Conservation (phyloP, 176 grass and related monocot genomes). For the Miscanthus lutarioriparius region DNA sequence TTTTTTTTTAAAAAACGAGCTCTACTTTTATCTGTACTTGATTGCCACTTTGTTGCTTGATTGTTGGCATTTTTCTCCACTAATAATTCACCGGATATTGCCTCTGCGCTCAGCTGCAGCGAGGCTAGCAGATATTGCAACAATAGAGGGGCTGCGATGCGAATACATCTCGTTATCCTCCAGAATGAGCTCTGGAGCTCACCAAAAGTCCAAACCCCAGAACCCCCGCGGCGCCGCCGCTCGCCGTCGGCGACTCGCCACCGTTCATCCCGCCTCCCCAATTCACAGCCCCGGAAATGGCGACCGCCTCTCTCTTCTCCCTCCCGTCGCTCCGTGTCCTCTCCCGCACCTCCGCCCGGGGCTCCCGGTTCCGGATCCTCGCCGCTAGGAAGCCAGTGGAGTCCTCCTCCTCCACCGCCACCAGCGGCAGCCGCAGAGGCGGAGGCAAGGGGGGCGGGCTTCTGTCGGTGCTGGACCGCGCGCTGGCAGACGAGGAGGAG, state of each 20-base stretch:
- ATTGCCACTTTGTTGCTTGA: neutral
- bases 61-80: neutral
- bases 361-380: slow-evolving; percentile 35
- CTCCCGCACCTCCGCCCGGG: neutral
- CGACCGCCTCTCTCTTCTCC: slow-evolving; percentile 46
- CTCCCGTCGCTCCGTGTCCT: slow-evolving; percentile 21
- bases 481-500: slow-evolving; percentile 83
- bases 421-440: slow-evolving; percentile 5
- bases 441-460: slow-evolving; percentile 28
- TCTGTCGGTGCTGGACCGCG: slow-evolving; percentile 76
- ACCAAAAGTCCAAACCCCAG: slow-evolving; percentile 38
- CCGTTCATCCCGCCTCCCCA: slow-evolving; percentile 21
- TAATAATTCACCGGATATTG: neutral
- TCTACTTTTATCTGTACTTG: too few relatives aligned
- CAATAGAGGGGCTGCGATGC: neutral
- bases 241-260: slow-evolving; percentile 10
- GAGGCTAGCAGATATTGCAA: neutral
- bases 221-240: neutral
- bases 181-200: neutral
- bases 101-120: neutral
- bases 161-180: slow-evolving; percentile 39
- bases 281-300: slow-evolving; percentile 34
- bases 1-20: neutral
- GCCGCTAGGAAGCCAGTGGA: slow-evolving; percentile 45
- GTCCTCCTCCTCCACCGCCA: slow-evolving; percentile 19